A percentile compares a stretch with the other conserved stretches of the same genome.
These are phyloP conservation scores for Penicillium sp. DNA, from an alignment of 2,329 filamentous ascomycete genomes.

Conservation along the genomic window DNA sequence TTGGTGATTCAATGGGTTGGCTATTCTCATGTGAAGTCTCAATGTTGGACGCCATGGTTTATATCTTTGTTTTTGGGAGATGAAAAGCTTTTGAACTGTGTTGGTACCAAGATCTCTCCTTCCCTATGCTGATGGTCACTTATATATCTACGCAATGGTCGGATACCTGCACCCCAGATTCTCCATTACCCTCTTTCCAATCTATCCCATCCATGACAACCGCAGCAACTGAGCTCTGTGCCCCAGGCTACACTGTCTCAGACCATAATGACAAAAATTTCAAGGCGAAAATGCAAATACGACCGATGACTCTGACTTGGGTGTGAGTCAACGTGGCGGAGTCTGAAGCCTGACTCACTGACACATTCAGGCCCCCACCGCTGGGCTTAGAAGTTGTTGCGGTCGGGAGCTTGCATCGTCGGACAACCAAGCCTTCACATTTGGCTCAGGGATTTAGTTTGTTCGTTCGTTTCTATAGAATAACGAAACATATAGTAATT, in stretches of 20 bases:
- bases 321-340: slow-evolving; percentile 6
- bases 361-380: neutral
- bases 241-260: neutral
- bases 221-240: neutral
- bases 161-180: neutral
- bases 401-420: neutral
- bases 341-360: slow-evolving; percentile 2
- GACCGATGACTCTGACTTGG: neutral
- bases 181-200: neutral
- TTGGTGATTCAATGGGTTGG: neutral
- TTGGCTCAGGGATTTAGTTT: neutral
- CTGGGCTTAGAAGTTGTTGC: neutral
- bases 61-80: neutral
- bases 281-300: neutral
- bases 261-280: neutral
- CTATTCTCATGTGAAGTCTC: neutral
- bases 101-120: neutral
- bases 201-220: neutral
- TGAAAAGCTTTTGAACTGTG: neutral
- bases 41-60: neutral
- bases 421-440: neutral
- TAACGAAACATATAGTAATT: neutral
- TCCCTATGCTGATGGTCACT: neutral
- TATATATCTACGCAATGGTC: neutral
- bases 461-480: neutral